Evolutionary conservation across 2,329 filamentous ascomycete species (phyloP), one percentile per base, ranked within the genome.

Genomic region (Seiridium unicorne): DNA sequence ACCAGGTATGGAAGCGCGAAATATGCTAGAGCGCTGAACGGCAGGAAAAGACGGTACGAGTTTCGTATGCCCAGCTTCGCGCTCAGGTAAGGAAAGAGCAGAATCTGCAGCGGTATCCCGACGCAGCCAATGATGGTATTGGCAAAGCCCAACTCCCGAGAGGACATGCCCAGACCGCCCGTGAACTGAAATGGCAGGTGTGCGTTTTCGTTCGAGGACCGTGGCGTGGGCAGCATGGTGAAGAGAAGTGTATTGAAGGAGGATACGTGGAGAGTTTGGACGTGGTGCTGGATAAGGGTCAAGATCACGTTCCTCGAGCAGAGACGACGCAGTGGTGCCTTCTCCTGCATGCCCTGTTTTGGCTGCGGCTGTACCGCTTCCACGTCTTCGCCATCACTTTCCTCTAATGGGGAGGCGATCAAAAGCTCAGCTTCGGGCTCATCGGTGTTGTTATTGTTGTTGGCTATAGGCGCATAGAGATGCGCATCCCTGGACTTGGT

Each of bases 391-490:
- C 35, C 38, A 18, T 31, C 36, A 18, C 44, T 38, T 13, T 34
- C 53, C 18, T 31, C 36, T 5, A 26, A 68, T 1, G 69, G 67
- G 8, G 66, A 57, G 1, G 69, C 66, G 11, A 26, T 26, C 18
- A 69, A 65, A 1, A 68, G 67, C n/a, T 70, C 60, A 7, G 68
- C 69, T 8, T 69, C 69, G 31, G 69, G 56, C 66, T 34, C 13
- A 36, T 42, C 38, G 38, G 11, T 40, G 4, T 38, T 32, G 1
- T 35, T 18, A n/a, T 49, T 49, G 8, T 4, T 38, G 7, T 32
- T 38, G 32, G 49, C 49, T 10, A 53, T 31, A 38, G 49, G 32
- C 38, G 32, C 34, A 36, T 53, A 53, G 11, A 10, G 10, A 35
- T 53, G 49, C 9, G 35, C 18, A 18, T 35, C 32, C 18, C 3